A percentile compares a stretch with the other conserved stretches of the same genome.
phyloP scores from a whole-genome alignment of 441 rosid species.

The Gossypium lobatum region DNA sequence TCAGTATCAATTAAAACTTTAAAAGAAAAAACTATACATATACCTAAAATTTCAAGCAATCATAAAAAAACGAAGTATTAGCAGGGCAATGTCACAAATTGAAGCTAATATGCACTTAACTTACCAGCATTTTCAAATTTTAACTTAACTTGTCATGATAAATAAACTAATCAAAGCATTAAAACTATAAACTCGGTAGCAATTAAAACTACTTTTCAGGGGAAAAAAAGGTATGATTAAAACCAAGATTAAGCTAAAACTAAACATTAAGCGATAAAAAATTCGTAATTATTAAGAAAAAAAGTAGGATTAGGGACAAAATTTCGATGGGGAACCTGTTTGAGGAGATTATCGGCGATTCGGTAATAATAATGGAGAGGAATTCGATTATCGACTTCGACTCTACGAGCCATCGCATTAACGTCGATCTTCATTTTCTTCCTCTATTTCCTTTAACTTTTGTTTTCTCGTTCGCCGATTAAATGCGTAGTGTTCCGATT shows the following conservation, averaged over 20 bases:
- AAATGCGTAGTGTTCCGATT: neutral
- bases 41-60: neutral
- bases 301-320: neutral
- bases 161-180: neutral
- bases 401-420: slow-evolving; percentile 45
- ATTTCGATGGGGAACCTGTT: slow-evolving; percentile 43
- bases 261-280: neutral
- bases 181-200: neutral
- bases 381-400: slow-evolving; percentile 82
- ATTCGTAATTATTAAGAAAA: neutral
- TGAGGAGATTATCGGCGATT: slow-evolving; percentile 88
- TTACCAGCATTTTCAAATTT: neutral
- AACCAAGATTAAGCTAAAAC: neutral
- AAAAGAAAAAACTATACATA: neutral
- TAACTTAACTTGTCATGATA: neutral
- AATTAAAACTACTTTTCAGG: neutral
- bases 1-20: neutral
- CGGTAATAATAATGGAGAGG: slow-evolving; percentile 70
- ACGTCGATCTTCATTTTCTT: slow-evolving; percentile 64
- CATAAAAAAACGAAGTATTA: neutral
- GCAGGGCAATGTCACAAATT: neutral
- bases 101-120: neutral
- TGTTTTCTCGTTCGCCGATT: slow-evolving; percentile 6
- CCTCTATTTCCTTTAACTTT: neutral
- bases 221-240: neutral